Conservation (phyloP, 371 early-diverging fungal genomes). For the Conidiobolus coronatus region DNA sequence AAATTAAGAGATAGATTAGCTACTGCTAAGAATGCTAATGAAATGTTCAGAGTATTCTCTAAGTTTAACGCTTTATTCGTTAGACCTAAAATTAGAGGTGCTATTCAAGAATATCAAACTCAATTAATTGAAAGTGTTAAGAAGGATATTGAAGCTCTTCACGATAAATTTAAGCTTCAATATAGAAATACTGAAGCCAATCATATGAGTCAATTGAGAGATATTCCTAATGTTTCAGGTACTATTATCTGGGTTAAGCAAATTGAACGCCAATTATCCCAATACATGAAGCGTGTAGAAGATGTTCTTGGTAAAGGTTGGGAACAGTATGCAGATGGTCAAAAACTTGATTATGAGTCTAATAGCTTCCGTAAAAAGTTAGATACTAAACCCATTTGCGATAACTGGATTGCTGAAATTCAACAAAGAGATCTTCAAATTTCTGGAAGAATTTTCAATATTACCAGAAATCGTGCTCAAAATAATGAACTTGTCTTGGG, state of each 20-base stretch:
- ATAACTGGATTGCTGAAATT: constrained; percentile 80
- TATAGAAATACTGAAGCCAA: constrained; percentile 76
- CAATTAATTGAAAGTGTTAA: constrained; percentile 94
- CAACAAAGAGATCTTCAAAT: constrained; percentile 64
- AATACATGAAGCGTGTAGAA: constrained; percentile 93
- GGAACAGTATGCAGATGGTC: constrained; percentile 92
- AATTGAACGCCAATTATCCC: constrained; percentile 86
- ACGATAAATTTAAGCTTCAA: constrained; percentile 85
- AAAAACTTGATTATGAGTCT: constrained; percentile 75
- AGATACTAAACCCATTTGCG: constrained; percentile 71
- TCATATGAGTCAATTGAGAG: constrained; percentile 76
- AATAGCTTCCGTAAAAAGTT: constrained; percentile 78
- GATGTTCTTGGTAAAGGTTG: constrained; percentile 94
- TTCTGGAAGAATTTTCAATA: constrained; percentile 77
- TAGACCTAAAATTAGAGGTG: constrained; percentile 95
- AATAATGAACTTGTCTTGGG: constrained; percentile 53
- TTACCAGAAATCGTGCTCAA: constrained; percentile 63
- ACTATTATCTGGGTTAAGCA: constrained; percentile 95
- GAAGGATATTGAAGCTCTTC: constrained; percentile 81
- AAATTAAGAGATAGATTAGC: constrained; percentile 82
- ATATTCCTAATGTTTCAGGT: constrained; percentile 82
- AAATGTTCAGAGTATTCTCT: constrained; percentile 97
- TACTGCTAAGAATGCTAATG: constrained; percentile 86
- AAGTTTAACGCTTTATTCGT: constrained; percentile 98
- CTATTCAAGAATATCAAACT: constrained; percentile 96